Base-by-base conservation (phyloP, 768 basidiomycete species). In the Boletellus sp. region DNA sequence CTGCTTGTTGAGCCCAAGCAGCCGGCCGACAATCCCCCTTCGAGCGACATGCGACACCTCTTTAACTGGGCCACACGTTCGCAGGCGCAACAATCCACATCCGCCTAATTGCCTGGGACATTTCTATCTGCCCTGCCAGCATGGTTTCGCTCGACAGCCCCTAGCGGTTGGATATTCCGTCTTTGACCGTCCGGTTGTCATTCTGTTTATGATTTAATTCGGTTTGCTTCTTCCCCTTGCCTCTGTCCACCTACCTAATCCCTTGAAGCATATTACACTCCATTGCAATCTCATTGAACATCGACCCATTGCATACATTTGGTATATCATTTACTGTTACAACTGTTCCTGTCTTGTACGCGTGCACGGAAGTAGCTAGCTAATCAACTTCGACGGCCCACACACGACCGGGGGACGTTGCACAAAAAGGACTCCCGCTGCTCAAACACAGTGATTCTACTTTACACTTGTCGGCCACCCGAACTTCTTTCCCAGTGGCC, bases 1-100 rank as follows among this genome's bases (percentile, higher is more conserved):
- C 74, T 91, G 47, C 76, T 90, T 52, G 85, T 93, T 51, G 90
- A 92, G 65, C 90, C 90, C 41, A 86, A 79, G 62, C 88, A 90
- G 52, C 76, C 86, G 9, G 85, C 85, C 34, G 90, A 92, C 65
- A 72, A 74, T 33, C 77, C 81, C 22, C 82, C 79, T 37, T 63
- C 70, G 10, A 74, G 79, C 53, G 88, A 90, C 60, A 78, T 89
- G 75, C 84, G 87, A 44, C 85, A 88, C 63, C 72, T 90, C 33
- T 90, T 90, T 70, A 79, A 78, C 58, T 88, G 89, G 88, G 81
- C 87, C 42, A 83, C 80, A 50, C 78, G 84, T 53, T 82, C 83
- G 50, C 67, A 70, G 51, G 67, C 69, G 51, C 66, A 67, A 54
- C 64, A 72, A 42, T 62, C 73, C 37, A 66, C 72, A 51, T 56